Conservation (phyloP, 2,329 filamentous ascomycete species). For the Diplodia mutila region DNA sequence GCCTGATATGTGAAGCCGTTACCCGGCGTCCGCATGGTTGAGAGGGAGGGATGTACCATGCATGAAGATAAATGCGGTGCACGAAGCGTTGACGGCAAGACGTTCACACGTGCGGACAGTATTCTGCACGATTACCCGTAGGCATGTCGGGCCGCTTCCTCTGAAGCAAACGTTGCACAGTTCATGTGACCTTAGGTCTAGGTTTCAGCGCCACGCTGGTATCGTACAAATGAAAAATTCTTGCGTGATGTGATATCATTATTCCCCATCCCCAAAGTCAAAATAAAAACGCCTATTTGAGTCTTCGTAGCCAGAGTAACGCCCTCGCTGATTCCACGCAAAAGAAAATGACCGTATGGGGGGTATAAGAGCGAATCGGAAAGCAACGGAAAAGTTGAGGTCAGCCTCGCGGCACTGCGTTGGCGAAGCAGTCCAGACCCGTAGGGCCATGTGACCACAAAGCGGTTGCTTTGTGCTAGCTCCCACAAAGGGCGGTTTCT, state of each 20-base stretch:
- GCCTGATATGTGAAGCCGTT: not conserved
- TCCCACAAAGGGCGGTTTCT: not conserved
- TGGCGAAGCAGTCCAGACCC: not conserved
- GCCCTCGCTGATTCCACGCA: slow-evolving; percentile 1
- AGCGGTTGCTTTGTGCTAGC: not conserved
- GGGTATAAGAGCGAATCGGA: slow-evolving; percentile 15
- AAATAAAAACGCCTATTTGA: not conserved
- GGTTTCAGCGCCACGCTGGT: not conserved
- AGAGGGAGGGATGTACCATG: not conserved
- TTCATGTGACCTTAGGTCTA: not conserved
- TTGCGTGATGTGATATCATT: not conserved
- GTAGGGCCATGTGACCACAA: not conserved
- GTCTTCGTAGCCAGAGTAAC: not conserved
- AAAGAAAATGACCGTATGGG: not conserved
- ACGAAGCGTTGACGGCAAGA: not conserved
- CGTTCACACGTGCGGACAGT: not conserved
- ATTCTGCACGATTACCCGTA: not conserved
- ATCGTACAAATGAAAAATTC: not conserved
- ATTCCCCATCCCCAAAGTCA: not conserved
- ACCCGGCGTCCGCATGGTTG: not conserved
- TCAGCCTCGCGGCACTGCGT: not conserved
- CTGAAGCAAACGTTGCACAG: not conserved
- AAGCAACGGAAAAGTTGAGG: not conserved
- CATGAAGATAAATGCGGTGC: not conserved
- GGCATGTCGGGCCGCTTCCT: not conserved